Base-by-base conservation (phyloP, 495 filamentous ascomycete genomes). In the Penicillium atrosanguineum region DNA sequence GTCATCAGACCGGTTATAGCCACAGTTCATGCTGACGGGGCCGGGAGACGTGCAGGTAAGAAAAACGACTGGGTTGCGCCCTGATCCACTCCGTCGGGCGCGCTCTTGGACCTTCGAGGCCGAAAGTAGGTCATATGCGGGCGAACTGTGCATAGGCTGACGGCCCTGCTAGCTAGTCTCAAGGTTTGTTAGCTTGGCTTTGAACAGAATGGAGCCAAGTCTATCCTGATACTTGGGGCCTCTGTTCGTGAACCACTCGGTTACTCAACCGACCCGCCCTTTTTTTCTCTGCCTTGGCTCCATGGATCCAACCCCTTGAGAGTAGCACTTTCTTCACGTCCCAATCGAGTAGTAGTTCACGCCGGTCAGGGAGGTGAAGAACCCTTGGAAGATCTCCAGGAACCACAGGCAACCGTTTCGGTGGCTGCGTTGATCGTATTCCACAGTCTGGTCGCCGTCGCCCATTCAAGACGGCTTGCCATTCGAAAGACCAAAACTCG, bases 31-130 rank as follows among this genome's bases (percentile, higher is more conserved):
- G 36, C 41, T 50, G 50, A 49, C 44, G 49, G 49, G 49, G 16
- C 46, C 21, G 46, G 40, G 23, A 20, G 29, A 23, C 31, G 39
- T 42, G 46, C 54, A 46, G 18, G n/a, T 29, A 15, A 26, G 37
- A 44, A 29, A 23, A 28, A 49, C 37, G 41, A 40, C 53, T 47
- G 53, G 47, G 45, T 50, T 56, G 53, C 39, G 39, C 48, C 38
- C 61, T 43, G 57, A 62, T 61, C 61, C 63, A 64, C 61, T 43
- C 47, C 51, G 46, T 55, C 61, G 63, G 63, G 63, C 63, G 61
- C 63, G 58, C 57, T 53, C 52, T 56, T 63, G 57, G 60, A 59
- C 60, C 52, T 54, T 48, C 28, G 43, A 52, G 48, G 50, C 34
- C 37, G 55, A 41, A 44, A 48, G 53, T 52, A 61, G 52, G 54